phyloP scores from a whole-genome alignment of 1,284 basidiomycete genomes.

The Marasmius tenuissimus region DNA sequence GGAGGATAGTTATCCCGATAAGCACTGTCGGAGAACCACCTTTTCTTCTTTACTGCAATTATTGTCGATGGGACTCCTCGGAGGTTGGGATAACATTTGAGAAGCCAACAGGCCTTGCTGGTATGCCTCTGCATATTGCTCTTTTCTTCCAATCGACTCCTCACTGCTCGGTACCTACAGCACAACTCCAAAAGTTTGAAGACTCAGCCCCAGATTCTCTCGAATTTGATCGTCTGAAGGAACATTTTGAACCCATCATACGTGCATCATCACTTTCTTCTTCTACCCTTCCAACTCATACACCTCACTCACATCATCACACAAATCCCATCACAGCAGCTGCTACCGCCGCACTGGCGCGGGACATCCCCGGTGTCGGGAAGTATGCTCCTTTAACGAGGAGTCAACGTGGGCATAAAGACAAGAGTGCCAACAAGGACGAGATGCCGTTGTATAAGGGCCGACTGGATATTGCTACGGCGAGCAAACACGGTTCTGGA shows the following conservation, averaged over 20 bases:
- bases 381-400: slow-evolving; percentile 70
- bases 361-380: slow-evolving; percentile 76
- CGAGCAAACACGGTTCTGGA: slow-evolving; percentile 50
- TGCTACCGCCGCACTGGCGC: slow-evolving; percentile 78
- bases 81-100: slow-evolving; percentile 92
- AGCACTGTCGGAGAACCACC: slow-evolving; percentile 76
- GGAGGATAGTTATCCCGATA: slow-evolving; percentile 47
- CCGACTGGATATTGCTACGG: slow-evolving; percentile 60
- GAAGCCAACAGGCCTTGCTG: slow-evolving; percentile 92
- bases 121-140: slow-evolving; percentile 40
- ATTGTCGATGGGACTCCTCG: slow-evolving; percentile 94
- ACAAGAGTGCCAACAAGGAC: slow-evolving; percentile 65
- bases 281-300: slow-evolving; percentile 44
- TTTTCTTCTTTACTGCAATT: slow-evolving; percentile 89
- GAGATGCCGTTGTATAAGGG: slow-evolving; percentile 75
- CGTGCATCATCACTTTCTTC: slow-evolving; percentile 74
- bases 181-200: slow-evolving; percentile 86
- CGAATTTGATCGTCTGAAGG: slow-evolving; percentile 91
- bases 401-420: slow-evolving; percentile 41
- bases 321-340: slow-evolving; percentile 82
- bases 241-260: slow-evolving; percentile 90
- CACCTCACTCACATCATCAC: slow-evolving; percentile 65
- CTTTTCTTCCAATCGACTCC: background rate
- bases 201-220: slow-evolving; percentile 81
- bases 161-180: slow-evolving; percentile 38